Percentiles rank a stretch among this genome's conserved stretches.
phyloP scores from a whole-genome alignment of 768 basidiomycete species.

The Lactifluus pinguis region DNA sequence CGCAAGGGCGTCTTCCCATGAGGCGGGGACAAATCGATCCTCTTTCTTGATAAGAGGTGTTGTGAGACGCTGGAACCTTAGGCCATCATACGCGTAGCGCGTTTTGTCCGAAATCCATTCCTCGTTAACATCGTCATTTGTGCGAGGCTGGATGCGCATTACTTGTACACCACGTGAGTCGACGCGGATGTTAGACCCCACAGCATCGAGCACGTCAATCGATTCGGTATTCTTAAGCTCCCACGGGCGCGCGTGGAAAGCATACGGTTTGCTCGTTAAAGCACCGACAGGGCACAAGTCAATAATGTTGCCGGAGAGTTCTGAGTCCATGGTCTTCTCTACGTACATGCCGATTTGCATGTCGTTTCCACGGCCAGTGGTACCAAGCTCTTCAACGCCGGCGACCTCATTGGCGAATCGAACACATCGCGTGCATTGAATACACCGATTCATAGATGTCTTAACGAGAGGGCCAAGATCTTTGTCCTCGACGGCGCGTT shows the following conservation, averaged over 20 bases:
- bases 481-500: conserved; percentile 98
- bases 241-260: conserved; percentile 96
- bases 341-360: conserved; percentile 98
- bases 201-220: conserved; percentile 88
- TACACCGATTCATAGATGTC: conserved; percentile 98
- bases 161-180: conserved; percentile 94
- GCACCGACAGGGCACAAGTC: conserved; percentile 99
- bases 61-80: conserved; percentile 91
- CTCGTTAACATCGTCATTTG: conserved; percentile 97
- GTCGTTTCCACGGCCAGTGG: conserved; percentile 95
- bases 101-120: conserved; percentile 99
- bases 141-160: conserved; percentile 93
- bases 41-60: conserved; percentile 84
- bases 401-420: conserved; percentile 99
- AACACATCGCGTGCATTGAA: conserved; percentile 98
- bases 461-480: conserved; percentile 96
- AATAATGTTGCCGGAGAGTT: conserved; percentile 93
- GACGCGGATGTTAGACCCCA: conserved; percentile 94
- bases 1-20: conserved; percentile 85
- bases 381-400: conserved; percentile 94
- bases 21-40: conserved; percentile 83
- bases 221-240: conserved; percentile 98
- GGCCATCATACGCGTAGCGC: conserved; percentile 91
- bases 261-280: conserved; percentile 96
- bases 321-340: conserved; percentile 95